A percentile compares a stretch with the other conserved stretches of the same genome.
Conservation (phyloP, 1,284 basidiomycete species). For the Entoloma clypeatum region DNA sequence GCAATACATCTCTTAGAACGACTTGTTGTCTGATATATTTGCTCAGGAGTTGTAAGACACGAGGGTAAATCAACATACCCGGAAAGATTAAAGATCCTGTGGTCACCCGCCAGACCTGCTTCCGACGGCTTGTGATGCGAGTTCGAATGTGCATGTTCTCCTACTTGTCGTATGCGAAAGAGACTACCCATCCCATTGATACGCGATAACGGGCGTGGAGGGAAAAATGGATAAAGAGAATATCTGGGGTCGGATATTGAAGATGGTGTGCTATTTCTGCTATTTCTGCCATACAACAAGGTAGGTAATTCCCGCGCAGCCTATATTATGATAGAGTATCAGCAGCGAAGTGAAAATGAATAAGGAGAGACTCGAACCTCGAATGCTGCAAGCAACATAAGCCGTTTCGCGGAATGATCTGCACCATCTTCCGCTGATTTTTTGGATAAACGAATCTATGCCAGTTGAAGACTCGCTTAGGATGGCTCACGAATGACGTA, state of each 20-base stretch:
- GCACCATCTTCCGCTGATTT: slow-evolving; percentile 34
- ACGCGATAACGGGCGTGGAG: slow-evolving; percentile 47
- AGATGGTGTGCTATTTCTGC: slow-evolving; percentile 9
- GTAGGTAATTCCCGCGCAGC: slow-evolving; percentile 14
- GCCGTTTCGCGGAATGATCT: slow-evolving; percentile 42
- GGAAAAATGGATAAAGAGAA: slow-evolving; percentile 61
- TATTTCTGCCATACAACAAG: slow-evolving; percentile 19
- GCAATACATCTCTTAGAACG: slow-evolving; percentile 12
- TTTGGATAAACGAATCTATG: slow-evolving; percentile 55
- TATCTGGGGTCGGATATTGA: slow-evolving; percentile 43
- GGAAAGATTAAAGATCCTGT: slow-evolving; percentile 9
- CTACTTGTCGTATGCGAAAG: slow-evolving; percentile 59
- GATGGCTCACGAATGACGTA: slow-evolving; percentile 23
- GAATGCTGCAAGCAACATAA: slow-evolving; percentile 47
- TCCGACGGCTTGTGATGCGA: slow-evolving; percentile 35
- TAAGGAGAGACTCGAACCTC: slow-evolving; percentile 38
- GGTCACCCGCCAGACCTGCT: slow-evolving; percentile 20
- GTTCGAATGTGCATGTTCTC: slow-evolving; percentile 47
- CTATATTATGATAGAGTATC: background rate
- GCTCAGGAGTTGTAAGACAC: background rate
- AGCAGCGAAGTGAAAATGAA: background rate
- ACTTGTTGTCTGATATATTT: slow-evolving; percentile 8
- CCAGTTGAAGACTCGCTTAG: slow-evolving; percentile 4
- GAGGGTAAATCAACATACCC: slow-evolving; percentile 9
- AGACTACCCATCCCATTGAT: slow-evolving; percentile 39